Evolutionary conservation across 208 protist genomes (phyloP).

Genomic region (Wallacemonas rigidus): DNA sequence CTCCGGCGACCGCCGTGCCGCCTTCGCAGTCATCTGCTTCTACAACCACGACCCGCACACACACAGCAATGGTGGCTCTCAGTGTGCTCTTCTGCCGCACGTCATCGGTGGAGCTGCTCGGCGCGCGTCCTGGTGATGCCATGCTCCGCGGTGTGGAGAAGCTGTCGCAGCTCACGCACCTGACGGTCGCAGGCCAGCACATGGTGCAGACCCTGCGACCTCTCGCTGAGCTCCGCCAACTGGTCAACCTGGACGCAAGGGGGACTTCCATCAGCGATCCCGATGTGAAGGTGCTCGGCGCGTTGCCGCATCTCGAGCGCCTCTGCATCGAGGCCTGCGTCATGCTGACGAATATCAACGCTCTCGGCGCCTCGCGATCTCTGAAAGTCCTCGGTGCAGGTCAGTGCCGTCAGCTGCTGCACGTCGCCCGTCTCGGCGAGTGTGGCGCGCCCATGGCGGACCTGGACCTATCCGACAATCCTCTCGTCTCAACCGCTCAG

Average conservation of each 20-base stretch:
- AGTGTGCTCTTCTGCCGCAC: not conserved
- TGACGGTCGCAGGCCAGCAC: conserved; percentile 24
- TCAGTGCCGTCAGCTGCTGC: conserved; percentile 27
- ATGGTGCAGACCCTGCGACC: conserved; percentile 34
- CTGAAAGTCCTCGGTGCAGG: conserved; percentile 26
- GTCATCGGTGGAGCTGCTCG: conserved; percentile 24
- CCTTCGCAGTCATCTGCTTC: not conserved
- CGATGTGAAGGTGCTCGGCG: conserved; percentile 38
- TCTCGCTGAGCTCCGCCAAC: conserved; percentile 24
- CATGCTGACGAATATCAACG: conserved; percentile 37
- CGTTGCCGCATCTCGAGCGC: conserved; percentile 33
- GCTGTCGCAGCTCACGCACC: conserved; percentile 24
- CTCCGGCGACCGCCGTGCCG: not conserved
- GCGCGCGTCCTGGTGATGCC: conserved; percentile 18
- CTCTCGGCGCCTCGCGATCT: conserved; percentile 21
- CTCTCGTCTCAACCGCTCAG: conserved; percentile 24
- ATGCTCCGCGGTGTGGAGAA: conserved; percentile 33
- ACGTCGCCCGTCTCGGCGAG: conserved; percentile 24
- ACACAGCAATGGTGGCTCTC: not conserved
- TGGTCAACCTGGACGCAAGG: conserved; percentile 33
- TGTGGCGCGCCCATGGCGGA: conserved; percentile 11
- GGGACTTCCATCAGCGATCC: conserved; percentile 39
- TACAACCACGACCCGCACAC: too few relatives aligned
- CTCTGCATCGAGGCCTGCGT: conserved; percentile 43
- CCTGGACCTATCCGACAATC: conserved; percentile 36